These are phyloP conservation scores for Claviceps purpurea DNA, from an alignment of 2,329 filamentous ascomycete genomes.

Conservation along the genomic window DNA sequence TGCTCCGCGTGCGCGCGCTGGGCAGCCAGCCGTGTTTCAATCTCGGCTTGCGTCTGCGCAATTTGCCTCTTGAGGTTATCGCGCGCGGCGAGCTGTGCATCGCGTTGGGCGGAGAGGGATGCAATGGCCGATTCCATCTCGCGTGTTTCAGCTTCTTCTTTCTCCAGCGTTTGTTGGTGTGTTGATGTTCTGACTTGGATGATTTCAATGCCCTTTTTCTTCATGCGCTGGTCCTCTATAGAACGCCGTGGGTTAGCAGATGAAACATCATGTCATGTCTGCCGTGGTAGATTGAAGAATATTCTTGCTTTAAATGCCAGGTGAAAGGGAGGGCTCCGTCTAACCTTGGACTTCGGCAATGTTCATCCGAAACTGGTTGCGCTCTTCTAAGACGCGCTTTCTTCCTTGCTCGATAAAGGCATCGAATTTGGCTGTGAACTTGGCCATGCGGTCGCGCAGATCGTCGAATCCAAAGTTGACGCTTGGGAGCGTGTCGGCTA, in stretches of 20 bases:
- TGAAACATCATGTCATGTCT: neutral
- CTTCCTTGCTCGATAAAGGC: conserved; percentile 85
- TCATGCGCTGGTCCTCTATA: conserved; percentile 81
- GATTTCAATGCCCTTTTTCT: conserved; percentile 77
- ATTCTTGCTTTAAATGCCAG: neutral
- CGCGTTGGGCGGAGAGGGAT: conserved; percentile 44
- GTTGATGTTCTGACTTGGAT: conserved; percentile 55
- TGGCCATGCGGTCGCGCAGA: conserved; percentile 84
- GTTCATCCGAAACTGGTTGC: conserved; percentile 86
- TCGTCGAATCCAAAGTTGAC: conserved; percentile 96
- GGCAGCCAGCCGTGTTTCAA: conserved; percentile 55
- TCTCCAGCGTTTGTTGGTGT: conserved; percentile 60
- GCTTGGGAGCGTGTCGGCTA: conserved; percentile 68
- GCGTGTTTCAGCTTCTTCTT: conserved; percentile 61
- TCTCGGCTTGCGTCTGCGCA: conserved; percentile 53
- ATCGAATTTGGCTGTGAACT: conserved; percentile 83
- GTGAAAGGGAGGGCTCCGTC: conserved; percentile 7
- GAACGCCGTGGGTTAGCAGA: conserved; percentile 1
- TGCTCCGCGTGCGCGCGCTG: conserved; percentile 60
- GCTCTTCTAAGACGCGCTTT: conserved; percentile 80
- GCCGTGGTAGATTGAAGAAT: neutral
- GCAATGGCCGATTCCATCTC: conserved; percentile 58
- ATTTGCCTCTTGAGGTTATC: conserved; percentile 49
- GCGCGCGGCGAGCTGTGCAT: conserved; percentile 43
- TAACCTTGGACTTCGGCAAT: conserved; percentile 80